phyloP scores from a whole-genome alignment of 1,284 basidiomycete genomes.

The Tilletia walkeri region DNA sequence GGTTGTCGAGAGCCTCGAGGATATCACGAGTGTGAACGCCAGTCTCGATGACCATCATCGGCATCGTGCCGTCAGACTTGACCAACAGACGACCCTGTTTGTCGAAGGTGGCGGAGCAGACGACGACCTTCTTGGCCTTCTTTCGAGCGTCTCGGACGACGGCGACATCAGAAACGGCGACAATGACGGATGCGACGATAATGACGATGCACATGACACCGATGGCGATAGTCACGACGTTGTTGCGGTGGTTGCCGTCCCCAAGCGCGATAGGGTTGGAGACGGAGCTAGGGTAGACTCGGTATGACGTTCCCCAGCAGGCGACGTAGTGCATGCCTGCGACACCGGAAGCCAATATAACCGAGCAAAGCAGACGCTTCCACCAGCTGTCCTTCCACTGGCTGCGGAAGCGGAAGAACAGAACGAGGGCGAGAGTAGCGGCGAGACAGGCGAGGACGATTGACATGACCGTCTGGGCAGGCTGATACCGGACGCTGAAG shows the following conservation, averaged over 20 bases:
- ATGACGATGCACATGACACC: constrained; percentile 60
- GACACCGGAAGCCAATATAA: constrained; percentile 59
- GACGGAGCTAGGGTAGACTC: constrained; percentile 43
- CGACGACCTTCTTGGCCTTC: constrained; percentile 59
- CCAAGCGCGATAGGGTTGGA: constrained; percentile 29
- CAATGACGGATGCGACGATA: constrained; percentile 57
- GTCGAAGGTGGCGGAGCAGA: constrained; percentile 60
- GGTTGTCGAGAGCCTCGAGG: constrained; percentile 59
- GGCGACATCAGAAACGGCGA: constrained; percentile 57
- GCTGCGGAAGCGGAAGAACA: constrained; percentile 60
- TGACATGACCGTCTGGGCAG: constrained; percentile 58
- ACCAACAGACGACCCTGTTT: constrained; percentile 60
- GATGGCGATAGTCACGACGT: constrained; percentile 56
- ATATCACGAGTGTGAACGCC: constrained; percentile 57
- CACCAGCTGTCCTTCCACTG: constrained; percentile 61
- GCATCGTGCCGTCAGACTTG: constrained; percentile 60
- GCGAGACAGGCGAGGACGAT: constrained; percentile 60
- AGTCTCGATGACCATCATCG: constrained; percentile 61
- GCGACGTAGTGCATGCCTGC: constrained; percentile 62
- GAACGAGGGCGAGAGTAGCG: constrained; percentile 58
- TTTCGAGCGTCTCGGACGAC: constrained; percentile 56
- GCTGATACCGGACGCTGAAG: constrained; percentile 50
- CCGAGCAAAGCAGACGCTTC: constrained; percentile 58
- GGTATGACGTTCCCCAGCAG: constrained; percentile 59
- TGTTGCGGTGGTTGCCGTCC: constrained; percentile 44